Percentiles rank a stretch among this genome's conserved stretches.
Conservation (phyloP, 306 rosid genomes). For the Gastrolobium villosum region DNA sequence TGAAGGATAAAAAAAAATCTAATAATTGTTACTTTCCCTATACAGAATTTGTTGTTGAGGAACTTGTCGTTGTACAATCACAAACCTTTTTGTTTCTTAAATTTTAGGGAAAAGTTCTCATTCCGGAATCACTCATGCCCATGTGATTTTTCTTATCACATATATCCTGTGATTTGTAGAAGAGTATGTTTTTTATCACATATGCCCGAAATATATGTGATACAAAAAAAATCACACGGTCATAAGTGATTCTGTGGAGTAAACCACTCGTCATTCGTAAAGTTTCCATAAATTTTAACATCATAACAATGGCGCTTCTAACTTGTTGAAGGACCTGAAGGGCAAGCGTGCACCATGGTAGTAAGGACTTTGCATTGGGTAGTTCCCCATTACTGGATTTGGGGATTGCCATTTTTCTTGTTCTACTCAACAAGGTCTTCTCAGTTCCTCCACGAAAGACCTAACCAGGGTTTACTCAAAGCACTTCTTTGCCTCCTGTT, state of each 20-base stretch:
- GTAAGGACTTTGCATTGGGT: conserved; percentile 77
- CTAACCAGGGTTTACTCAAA: conserved; percentile 62
- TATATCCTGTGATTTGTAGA: too few species aligned
- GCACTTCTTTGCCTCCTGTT: conserved; percentile 56
- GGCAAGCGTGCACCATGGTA: conserved; percentile 75
- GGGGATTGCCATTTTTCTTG: conserved; percentile 76
- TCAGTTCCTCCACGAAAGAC: conserved; percentile 52
- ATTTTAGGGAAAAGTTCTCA: too few species aligned
- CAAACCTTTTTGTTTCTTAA: background rate
- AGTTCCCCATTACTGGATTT: conserved; percentile 76
- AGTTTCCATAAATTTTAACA: conserved; percentile 18
- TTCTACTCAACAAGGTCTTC: conserved; percentile 56
- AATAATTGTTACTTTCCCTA: background rate
- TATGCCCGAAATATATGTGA: too few species aligned
- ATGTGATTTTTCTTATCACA: too few species aligned
- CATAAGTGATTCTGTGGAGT: too few species aligned
- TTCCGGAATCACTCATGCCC: too few species aligned
- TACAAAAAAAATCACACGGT: too few species aligned
- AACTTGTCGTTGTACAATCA: background rate
- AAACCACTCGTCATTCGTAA: too few species aligned
- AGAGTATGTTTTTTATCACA: too few species aligned
- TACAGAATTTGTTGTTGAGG: background rate
- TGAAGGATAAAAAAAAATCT: background rate
- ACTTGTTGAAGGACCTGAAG: conserved; percentile 63
- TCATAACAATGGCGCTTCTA: background rate